These are phyloP conservation scores for Arabidopsis arenosa DNA, from an alignment of 345 rosid species.

Conservation along the genomic window DNA sequence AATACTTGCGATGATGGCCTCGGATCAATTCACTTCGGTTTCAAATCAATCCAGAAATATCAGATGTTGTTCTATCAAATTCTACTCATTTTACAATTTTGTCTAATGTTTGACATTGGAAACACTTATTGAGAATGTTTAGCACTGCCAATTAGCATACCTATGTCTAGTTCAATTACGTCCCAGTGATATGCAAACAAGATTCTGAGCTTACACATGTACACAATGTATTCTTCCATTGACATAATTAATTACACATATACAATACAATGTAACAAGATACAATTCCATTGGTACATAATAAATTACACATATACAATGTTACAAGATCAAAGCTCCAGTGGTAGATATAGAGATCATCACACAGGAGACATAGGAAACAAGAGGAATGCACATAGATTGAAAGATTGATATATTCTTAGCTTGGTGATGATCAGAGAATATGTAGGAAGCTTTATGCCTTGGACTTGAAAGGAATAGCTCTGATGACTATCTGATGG, in stretches of 20 bases:
- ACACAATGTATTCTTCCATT: not conserved
- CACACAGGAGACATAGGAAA: constrained; percentile 7
- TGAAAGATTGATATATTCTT: not conserved
- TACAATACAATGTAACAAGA: not conserved
- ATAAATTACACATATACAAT: constrained; percentile 21
- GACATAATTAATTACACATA: constrained; percentile 31
- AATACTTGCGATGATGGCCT: not conserved
- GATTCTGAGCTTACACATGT: constrained; percentile 10
- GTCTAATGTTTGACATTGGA: not conserved
- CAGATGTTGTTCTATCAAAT: not conserved
- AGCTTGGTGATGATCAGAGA: constrained; percentile 24
- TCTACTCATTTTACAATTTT: not conserved
- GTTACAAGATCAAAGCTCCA: constrained; percentile 12
- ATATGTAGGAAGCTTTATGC: constrained; percentile 37
- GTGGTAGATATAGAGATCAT: not conserved
- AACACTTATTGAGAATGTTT: not conserved
- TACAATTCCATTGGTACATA: not conserved
- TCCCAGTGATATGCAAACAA: not conserved
- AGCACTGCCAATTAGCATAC: not conserved
- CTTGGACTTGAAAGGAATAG: constrained; percentile 71
- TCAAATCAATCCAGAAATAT: not conserved
- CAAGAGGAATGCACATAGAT: constrained; percentile 7
- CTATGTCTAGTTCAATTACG: not conserved
- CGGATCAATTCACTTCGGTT: not conserved
- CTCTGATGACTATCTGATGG: constrained; percentile 76